phyloP scores from a whole-genome alignment of 805 yeast genomes.

The Metschnikowia matae region DNA sequence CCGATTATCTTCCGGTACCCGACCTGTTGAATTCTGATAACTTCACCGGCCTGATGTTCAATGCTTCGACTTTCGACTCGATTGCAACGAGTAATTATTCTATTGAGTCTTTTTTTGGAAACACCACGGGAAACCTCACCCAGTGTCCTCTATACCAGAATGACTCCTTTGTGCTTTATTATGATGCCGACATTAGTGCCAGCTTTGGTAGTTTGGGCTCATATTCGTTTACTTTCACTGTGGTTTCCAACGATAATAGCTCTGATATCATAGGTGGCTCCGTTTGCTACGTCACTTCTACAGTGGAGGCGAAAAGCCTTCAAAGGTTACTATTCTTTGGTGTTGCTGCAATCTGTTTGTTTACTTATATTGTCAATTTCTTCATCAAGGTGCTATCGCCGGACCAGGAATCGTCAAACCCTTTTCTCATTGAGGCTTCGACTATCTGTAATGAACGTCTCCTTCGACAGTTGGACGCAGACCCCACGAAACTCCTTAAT shows the following conservation, averaged over 20 bases:
- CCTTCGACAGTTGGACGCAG: conserved; percentile 53
- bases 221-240: conserved; percentile 38
- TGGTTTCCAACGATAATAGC: conserved; percentile 36
- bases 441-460: conserved; percentile 57
- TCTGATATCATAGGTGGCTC: conserved; percentile 46
- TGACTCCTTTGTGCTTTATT: conserved; percentile 35
- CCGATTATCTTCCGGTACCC: not conserved
- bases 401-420: conserved; percentile 53
- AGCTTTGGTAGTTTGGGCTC: conserved; percentile 44
- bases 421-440: conserved; percentile 50
- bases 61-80: conserved; percentile 1
- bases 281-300: conserved; percentile 47
- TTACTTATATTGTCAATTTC: conserved; percentile 38
- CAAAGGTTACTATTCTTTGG: conserved; percentile 35
- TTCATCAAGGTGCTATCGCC: conserved; percentile 47
- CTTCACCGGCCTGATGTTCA: not conserved
- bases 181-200: conserved; percentile 37
- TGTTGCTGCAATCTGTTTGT: conserved; percentile 35
- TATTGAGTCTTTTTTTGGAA: conserved; percentile 20
- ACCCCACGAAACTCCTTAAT: conserved; percentile 42
- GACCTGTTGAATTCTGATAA: not conserved
- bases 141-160: conserved; percentile 37
- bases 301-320: conserved; percentile 24
- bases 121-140: conserved; percentile 24
- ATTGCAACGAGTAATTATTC: conserved; percentile 16